Base-by-base conservation (phyloP, 768 basidiomycete species). In the Mycena indigotica region DNA sequence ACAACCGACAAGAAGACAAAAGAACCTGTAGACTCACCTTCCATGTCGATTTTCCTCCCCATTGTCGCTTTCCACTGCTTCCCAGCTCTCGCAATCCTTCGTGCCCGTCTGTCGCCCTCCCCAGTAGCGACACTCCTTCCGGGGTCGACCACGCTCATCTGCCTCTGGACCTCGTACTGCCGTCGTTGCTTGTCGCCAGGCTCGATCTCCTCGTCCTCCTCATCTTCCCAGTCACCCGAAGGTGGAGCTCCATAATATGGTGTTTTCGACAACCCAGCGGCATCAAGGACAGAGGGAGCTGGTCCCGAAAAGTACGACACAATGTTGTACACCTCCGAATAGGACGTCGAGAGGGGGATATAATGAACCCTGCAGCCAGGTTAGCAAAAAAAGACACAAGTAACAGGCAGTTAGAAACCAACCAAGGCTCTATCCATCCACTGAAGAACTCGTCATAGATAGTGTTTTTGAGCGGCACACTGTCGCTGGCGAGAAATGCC, bases 291-390 rank as follows among this genome's bases (percentile, higher is more conserved):
- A 2, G 86, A 77, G 12, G 77, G 67, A 0, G 91, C 80, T 1
- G 91, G 84, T 0, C 96, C 95, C 0, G 92, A 93, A 77, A 98
- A 98, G 78, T 88, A 99, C 2, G 93, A 83, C 66, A 91, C 85
- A 54, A 98, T 83, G 69, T 98, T 95, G 77, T 98, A 97, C 51
- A 99, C 86, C 73, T 99, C 96, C 44, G 81, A 74, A 72, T 98
- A 98, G 3, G 86, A 80, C 38, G 88, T 80, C 0, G 94, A 94
- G 29, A 99, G 73, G 0, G 96, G 96, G 63, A 99, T 95, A 69
- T 84, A 99, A 73, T 99, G 96, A 24, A 98, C 79, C 95, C 93
- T 93, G 57, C 4, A 32, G 45, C 6, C n/a, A 44, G 16, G 45
- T 48, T 24, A 13, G 21, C 21, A 25, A n/a, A n/a, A n/a, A n/a